These are phyloP conservation scores for Prunus mira DNA, from an alignment of 306 rosid species.

Conservation along the genomic window DNA sequence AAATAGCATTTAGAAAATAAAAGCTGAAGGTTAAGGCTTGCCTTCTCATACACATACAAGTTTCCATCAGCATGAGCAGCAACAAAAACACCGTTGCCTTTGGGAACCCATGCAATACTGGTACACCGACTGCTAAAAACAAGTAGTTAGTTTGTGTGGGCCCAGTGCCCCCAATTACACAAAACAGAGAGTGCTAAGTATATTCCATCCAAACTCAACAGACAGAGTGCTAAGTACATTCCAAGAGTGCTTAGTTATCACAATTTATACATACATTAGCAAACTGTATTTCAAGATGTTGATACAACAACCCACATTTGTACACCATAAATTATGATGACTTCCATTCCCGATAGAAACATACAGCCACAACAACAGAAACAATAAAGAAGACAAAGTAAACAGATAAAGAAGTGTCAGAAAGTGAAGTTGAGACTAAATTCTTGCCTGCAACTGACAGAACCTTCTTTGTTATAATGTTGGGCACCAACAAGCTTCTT, in stretches of 20 bases:
- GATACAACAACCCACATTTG: not conserved
- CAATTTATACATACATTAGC: not conserved
- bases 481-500: constrained; percentile 93
- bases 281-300: not conserved
- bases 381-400: not conserved
- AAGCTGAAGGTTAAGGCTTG: constrained; percentile 33
- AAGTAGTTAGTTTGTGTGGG: constrained; percentile 6
- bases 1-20: not conserved
- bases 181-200: not conserved
- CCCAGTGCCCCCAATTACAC: constrained; percentile 5
- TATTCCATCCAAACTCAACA: not conserved
- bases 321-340: not conserved
- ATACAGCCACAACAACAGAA: not conserved
- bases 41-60: constrained; percentile 89
- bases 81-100: constrained; percentile 78
- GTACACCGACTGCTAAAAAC: constrained; percentile 85
- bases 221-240: not conserved
- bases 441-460: constrained; percentile 82
- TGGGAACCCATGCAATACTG: constrained; percentile 82
- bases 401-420: not conserved
- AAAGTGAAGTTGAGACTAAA: not conserved
- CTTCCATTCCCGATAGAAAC: not conserved
- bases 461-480: constrained; percentile 94
- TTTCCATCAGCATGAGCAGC: constrained; percentile 97
- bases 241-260: not conserved